These are phyloP conservation scores for Takashimella tepidaria DNA, from an alignment of 1,284 basidiomycete genomes.

Conservation along the genomic window DNA sequence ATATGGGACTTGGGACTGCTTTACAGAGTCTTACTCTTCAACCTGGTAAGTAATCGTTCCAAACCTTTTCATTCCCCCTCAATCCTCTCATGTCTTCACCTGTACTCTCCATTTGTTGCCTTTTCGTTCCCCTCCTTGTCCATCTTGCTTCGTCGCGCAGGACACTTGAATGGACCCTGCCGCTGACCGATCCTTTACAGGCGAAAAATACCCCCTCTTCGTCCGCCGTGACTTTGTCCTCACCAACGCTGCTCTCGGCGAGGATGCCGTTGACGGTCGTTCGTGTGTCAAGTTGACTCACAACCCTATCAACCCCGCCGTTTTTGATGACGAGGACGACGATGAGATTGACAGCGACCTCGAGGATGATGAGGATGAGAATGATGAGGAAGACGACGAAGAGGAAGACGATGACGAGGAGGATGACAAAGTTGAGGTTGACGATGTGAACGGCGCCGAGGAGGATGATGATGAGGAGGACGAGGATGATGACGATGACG, in stretches of 20 bases:
- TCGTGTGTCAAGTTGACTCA: conserved; percentile 77
- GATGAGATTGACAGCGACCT: conserved; percentile 51
- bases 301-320: conserved; percentile 43
- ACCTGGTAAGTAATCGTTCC: too few relatives aligned
- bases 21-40: conserved; percentile 31
- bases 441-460: conserved; percentile 34
- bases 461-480: conserved; percentile 49
- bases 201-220: conserved; percentile 58
- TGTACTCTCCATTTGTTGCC: not conserved
- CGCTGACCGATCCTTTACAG: too few relatives aligned
- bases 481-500: conserved; percentile 45
- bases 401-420: conserved; percentile 48
- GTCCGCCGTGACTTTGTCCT: conserved; percentile 70
- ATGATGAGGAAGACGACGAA: conserved; percentile 43
- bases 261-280: conserved; percentile 62
- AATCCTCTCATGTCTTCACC: not conserved
- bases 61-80: too few relatives aligned
- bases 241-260: conserved; percentile 77
- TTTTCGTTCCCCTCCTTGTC: not conserved
- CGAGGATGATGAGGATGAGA: conserved; percentile 48
- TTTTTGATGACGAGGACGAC: conserved; percentile 53
- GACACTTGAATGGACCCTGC: too few relatives aligned
- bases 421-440: conserved; percentile 44
- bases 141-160: conserved; percentile 52
- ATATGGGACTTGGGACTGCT: too few relatives aligned